These are phyloP conservation scores for Torulaspora pretoriensis DNA, from an alignment of 1,139 yeast species.

Conservation along the genomic window DNA sequence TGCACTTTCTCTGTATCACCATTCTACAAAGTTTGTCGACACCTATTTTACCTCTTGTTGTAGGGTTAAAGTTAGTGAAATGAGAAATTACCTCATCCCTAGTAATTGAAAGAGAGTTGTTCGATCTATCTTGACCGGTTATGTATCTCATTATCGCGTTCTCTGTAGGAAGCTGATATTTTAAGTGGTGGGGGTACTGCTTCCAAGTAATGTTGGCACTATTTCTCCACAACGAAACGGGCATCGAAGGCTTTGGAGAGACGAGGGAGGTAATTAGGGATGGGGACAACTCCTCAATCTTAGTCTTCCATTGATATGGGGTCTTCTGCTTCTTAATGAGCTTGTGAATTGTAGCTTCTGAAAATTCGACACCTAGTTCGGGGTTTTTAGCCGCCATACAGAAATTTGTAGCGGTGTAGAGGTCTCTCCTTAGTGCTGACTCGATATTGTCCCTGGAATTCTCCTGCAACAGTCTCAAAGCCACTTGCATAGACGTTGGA, in stretches of 20 bases:
- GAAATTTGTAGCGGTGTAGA: constrained; percentile 72
- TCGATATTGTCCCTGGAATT: constrained; percentile 59
- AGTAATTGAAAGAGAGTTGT: constrained; percentile 63
- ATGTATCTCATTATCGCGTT: constrained; percentile 41
- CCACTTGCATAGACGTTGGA: constrained; percentile 72
- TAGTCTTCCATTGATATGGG: constrained; percentile 41
- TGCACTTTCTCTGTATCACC: constrained; percentile 30
- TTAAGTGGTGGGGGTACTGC: constrained; percentile 50
- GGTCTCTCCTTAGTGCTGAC: constrained; percentile 67
- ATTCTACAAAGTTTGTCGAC: constrained; percentile 40
- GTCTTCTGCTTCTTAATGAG: constrained; percentile 59
- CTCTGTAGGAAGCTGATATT: constrained; percentile 79
- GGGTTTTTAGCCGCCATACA: constrained; percentile 50
- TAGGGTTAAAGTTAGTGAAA: constrained; percentile 43
- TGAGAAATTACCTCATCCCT: constrained; percentile 59
- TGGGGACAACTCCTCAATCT: constrained; percentile 25
- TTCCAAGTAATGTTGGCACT: constrained; percentile 29
- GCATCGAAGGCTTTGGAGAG: constrained; percentile 30
- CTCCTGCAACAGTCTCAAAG: constrained; percentile 62
- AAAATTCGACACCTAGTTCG: constrained; percentile 63
- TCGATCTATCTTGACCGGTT: constrained; percentile 49
- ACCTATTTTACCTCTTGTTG: constrained; percentile 57
- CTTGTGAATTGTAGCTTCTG: constrained; percentile 46
- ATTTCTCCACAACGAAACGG: constrained; percentile 25
- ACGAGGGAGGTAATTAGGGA: constrained; percentile 31